These are phyloP conservation scores for Claviceps digitariae DNA, from an alignment of 2,329 filamentous ascomycete species.

Conservation along the genomic window DNA sequence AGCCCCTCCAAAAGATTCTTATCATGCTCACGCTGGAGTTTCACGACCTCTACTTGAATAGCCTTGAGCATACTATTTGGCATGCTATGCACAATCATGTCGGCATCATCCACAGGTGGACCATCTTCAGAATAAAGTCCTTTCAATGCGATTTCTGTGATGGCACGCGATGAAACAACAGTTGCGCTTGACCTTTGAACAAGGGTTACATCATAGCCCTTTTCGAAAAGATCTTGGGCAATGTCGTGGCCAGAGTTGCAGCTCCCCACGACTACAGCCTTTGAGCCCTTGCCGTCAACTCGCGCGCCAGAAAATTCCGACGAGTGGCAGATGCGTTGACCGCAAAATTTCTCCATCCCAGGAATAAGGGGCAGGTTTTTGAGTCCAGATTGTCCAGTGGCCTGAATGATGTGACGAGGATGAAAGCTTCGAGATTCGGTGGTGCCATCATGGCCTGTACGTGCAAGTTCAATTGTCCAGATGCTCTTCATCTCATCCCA, in stretches of 20 bases:
- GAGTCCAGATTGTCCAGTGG: constrained; percentile 56
- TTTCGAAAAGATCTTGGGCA: constrained; percentile 52
- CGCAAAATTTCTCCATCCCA: constrained; percentile 43
- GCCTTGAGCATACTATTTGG: constrained; percentile 49
- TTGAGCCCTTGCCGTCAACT: constrained; percentile 35
- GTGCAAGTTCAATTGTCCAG: constrained; percentile 44
- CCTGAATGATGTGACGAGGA: constrained; percentile 51
- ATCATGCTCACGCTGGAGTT: constrained; percentile 22
- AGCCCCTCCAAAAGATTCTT: constrained; percentile 29
- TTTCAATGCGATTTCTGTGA: constrained; percentile 38
- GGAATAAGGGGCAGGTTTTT: constrained; percentile 45
- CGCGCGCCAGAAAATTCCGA: constrained; percentile 43
- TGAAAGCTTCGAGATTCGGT: constrained; percentile 39
- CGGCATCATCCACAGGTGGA: constrained; percentile 52
- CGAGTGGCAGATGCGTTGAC: constrained; percentile 47
- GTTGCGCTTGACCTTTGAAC: constrained; percentile 54
- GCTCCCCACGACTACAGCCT: constrained; percentile 51
- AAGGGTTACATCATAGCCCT: constrained; percentile 55
- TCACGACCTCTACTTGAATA: constrained; percentile 32
- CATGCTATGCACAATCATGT: constrained; percentile 43
- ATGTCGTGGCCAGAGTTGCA: constrained; percentile 61
- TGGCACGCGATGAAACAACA: constrained; percentile 43
- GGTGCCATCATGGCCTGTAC: constrained; percentile 34
- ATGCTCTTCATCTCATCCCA: constrained; percentile 35
- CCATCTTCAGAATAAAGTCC: constrained; percentile 36